Evolutionary conservation across 1,284 basidiomycete species (phyloP).

Genomic region (Hemileia vastatrix): DNA sequence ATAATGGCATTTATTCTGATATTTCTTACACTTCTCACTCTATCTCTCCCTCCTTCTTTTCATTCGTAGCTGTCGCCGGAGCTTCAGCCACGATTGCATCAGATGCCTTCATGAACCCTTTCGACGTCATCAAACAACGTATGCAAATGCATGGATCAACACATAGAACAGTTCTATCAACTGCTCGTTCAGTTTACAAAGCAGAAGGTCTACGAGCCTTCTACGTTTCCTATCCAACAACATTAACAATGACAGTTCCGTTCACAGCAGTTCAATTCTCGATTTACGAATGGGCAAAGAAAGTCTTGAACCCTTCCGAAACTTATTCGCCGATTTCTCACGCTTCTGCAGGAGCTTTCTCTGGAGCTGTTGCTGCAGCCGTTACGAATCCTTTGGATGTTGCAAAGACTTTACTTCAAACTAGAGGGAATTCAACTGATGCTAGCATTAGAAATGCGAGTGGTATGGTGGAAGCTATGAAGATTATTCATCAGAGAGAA

Average conservation of each 20-base stretch:
- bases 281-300: conserved; percentile 88
- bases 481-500: conserved; percentile 75
- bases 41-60: too few species aligned
- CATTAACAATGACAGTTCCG: conserved; percentile 87
- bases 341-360: conserved; percentile 77
- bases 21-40: background rate
- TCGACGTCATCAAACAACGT: conserved; percentile 98
- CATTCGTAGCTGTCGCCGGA: conserved; percentile 68
- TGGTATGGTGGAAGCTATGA: conserved; percentile 78
- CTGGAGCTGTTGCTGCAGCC: conserved; percentile 87
- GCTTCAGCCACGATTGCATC: conserved; percentile 87
- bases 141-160: conserved; percentile 93
- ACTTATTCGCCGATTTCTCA: conserved; percentile 84
- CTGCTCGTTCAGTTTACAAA: conserved; percentile 70
- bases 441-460: conserved; percentile 68
- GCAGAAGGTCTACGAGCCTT: conserved; percentile 82
- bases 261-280: conserved; percentile 98
- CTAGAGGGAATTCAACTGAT: conserved; percentile 72
- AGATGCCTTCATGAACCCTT: conserved; percentile 98
- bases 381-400: conserved; percentile 95
- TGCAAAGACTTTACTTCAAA: conserved; percentile 95
- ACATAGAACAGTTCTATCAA: conserved; percentile 70
- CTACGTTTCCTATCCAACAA: conserved; percentile 98
- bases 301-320: conserved; percentile 70
- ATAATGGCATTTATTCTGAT: background rate